These are phyloP conservation scores for Echria macrotheca DNA, from an alignment of 495 filamentous ascomycete species.

Conservation along the genomic window DNA sequence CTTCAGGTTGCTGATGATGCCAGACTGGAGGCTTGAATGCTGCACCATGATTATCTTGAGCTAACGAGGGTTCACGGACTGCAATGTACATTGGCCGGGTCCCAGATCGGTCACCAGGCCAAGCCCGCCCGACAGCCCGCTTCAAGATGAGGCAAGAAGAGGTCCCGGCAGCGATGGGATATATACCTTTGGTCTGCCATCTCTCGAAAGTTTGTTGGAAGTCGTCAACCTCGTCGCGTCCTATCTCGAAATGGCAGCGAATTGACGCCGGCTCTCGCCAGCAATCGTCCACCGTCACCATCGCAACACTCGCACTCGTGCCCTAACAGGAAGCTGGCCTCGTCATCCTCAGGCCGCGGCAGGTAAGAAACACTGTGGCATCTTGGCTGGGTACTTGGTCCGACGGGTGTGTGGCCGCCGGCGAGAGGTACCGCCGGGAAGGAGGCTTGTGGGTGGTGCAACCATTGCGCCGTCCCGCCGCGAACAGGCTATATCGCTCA, in stretches of 20 bases:
- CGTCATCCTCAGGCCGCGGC: slow-evolving; percentile 33
- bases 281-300: background rate
- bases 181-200: background rate
- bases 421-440: slow-evolving; percentile 10
- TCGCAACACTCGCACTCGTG: background rate
- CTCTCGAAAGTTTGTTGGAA: background rate
- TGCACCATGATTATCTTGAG: too few species aligned
- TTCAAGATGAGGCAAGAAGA: background rate
- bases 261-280: slow-evolving; percentile 3
- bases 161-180: background rate
- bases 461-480: slow-evolving; percentile 18
- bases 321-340: slow-evolving; percentile 24
- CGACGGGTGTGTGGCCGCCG: too few species aligned
- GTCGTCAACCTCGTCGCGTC: slow-evolving; percentile 9
- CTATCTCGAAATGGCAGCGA: background rate
- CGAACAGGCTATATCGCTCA: slow-evolving; percentile 20
- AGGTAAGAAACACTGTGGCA: too few species aligned
- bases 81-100: too few species aligned
- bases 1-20: too few species aligned
- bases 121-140: background rate
- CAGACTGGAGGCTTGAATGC: too few species aligned
- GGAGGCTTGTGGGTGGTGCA: slow-evolving; percentile 6
- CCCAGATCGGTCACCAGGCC: background rate
- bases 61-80: too few species aligned
- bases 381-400: too few species aligned